These are phyloP conservation scores for Arachis stenosperma DNA, from an alignment of 306 rosid genomes.

Conservation along the genomic window DNA sequence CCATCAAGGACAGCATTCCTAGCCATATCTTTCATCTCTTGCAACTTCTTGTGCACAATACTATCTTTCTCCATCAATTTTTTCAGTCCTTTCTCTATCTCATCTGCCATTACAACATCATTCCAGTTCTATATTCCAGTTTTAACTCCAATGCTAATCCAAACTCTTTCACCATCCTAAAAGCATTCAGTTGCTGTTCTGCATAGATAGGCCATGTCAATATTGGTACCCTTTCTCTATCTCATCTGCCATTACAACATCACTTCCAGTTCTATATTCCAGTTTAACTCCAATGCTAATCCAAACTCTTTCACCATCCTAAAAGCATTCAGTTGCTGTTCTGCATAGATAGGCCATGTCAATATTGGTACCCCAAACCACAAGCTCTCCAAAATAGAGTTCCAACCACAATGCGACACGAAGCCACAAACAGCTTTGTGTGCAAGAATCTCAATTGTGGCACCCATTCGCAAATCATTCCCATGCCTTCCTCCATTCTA, in stretches of 20 bases:
- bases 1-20: conserved; percentile 44
- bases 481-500: conserved; percentile 56
- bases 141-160: conserved; percentile 53
- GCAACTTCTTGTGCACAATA: conserved; percentile 47
- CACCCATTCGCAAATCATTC: conserved; percentile 65
- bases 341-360: conserved; percentile 81
- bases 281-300: conserved; percentile 52
- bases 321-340: conserved; percentile 69
- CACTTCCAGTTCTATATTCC: conserved; percentile 49
- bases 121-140: conserved; percentile 47
- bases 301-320: conserved; percentile 55
- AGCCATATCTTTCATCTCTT: conserved; percentile 45
- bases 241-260: conserved; percentile 55
- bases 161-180: conserved; percentile 53
- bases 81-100: conserved; percentile 51
- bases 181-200: conserved; percentile 75
- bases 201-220: conserved; percentile 76
- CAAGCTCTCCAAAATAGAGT: conserved; percentile 67
- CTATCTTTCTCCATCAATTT: conserved; percentile 43
- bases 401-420: conserved; percentile 76
- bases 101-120: conserved; percentile 55
- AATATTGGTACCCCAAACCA: conserved; percentile 72
- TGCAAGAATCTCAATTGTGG: conserved; percentile 59
- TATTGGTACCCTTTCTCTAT: conserved; percentile 61
- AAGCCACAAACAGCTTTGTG: conserved; percentile 64